Conservation (phyloP, 2,329 filamentous ascomycete species). For the Pyrenophora seminiperda region DNA sequence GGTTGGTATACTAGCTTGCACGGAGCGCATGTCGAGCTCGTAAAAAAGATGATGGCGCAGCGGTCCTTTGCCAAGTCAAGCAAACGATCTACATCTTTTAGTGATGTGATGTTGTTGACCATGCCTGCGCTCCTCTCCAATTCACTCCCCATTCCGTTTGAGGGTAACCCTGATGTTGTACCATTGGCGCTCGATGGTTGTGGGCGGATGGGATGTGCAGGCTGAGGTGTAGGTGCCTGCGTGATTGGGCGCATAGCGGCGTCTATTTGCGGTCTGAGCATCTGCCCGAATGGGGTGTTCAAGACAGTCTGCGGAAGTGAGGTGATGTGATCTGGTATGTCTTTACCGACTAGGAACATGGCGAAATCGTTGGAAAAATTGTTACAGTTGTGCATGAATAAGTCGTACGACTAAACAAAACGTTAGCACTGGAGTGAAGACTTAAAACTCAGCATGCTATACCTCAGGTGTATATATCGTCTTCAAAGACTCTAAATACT, state of each 20-base stretch:
- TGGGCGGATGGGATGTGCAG: conserved; percentile 24
- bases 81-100: conserved; percentile 65
- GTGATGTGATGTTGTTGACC: conserved; percentile 66
- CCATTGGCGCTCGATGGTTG: conserved; percentile 15
- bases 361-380: conserved; percentile 94
- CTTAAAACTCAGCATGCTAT: conserved; percentile 5
- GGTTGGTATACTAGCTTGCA: conserved; percentile 83
- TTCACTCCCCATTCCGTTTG: conserved; percentile 14
- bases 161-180: not conserved
- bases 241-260: conserved; percentile 66
- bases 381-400: conserved; percentile 90
- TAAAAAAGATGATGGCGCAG: conserved; percentile 88
- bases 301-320: conserved; percentile 85
- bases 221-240: conserved; percentile 59
- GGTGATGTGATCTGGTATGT: conserved; percentile 85
- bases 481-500: conserved; percentile 84
- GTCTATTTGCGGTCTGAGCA: conserved; percentile 79
- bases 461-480: conserved; percentile 82
- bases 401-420: conserved; percentile 31
- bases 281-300: conserved; percentile 83
- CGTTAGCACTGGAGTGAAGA: not conserved
- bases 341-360: conserved; percentile 85
- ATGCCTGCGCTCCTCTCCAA: conserved; percentile 46
- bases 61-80: conserved; percentile 66
- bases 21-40: conserved; percentile 81